Evolutionary conservation across 495 filamentous ascomycete species (phyloP).

Genomic region (Copromyces sp.): DNA sequence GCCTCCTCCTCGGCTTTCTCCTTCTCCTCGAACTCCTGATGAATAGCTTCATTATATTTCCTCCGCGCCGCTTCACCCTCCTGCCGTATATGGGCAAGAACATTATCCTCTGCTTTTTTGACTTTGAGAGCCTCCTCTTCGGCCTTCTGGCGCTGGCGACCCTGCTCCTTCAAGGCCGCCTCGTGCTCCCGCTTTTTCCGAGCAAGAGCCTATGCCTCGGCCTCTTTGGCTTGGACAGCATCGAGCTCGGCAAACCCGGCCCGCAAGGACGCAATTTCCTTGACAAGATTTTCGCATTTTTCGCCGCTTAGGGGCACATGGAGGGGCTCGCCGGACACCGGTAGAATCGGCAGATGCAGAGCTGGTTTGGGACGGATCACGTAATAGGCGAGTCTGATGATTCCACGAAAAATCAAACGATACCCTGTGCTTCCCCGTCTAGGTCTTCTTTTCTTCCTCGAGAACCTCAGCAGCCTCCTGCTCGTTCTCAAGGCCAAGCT

Average conservation of each 20-base stretch:
- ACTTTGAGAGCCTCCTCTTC: background rate
- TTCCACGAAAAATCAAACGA: background rate
- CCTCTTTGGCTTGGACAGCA: background rate
- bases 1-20: too few relatives aligned
- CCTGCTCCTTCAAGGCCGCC: background rate
- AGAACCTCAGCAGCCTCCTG: background rate
- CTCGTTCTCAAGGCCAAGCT: background rate
- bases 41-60: background rate
- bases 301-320: background rate
- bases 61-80: background rate
- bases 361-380: too few relatives aligned
- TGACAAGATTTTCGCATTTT: background rate
- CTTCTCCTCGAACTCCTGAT: background rate
- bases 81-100: background rate
- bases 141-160: background rate
- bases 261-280: background rate
- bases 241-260: background rate
- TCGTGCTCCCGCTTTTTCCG: background rate
- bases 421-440: background rate
- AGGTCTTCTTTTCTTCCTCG: background rate
- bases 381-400: background rate
- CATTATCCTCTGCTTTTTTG: background rate
- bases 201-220: background rate
- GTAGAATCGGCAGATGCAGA: background rate
- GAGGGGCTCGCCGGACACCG: background rate